These are phyloP conservation scores for Discostella pseudostelligera DNA, from an alignment of 108 stramenopile species.

Conservation along the genomic window DNA sequence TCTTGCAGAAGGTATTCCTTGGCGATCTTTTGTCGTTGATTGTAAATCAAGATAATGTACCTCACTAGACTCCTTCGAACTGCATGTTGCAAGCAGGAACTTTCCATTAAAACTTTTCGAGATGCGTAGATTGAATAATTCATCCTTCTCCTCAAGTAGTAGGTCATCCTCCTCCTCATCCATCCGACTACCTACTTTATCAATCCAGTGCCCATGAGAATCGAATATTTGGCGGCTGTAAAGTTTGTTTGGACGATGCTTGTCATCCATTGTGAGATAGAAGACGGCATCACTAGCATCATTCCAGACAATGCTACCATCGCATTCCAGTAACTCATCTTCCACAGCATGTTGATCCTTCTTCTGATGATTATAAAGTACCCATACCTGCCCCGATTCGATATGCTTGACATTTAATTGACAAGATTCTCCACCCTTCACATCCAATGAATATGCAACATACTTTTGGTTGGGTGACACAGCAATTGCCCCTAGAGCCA, in stretches of 20 bases:
- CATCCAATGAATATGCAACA: conserved; percentile 91
- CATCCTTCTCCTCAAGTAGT: conserved; percentile 82
- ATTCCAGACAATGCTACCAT: conserved; percentile 80
- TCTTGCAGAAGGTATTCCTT: background rate
- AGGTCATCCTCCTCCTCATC: conserved; percentile 61
- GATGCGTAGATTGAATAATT: conserved; percentile 57
- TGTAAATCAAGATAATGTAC: conserved; percentile 62
- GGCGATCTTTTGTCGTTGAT: background rate
- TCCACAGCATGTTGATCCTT: conserved; percentile 10
- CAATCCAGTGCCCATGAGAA: conserved; percentile 21
- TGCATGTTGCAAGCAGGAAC: conserved; percentile 57
- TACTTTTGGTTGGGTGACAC: conserved; percentile 63
- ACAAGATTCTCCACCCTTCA: conserved; percentile 88
- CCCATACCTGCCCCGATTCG: conserved; percentile 57
- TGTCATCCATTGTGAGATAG: conserved; percentile 85
- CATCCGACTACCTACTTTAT: background rate
- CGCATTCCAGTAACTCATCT: conserved; percentile 37
- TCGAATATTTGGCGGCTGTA: conserved; percentile 46
- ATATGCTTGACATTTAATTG: conserved; percentile 72
- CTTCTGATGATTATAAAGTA: conserved; percentile 54
- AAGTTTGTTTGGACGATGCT: conserved; percentile 74
- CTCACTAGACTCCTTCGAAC: conserved; percentile 84
- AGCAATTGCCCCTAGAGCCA: conserved; percentile 66
- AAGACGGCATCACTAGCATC: conserved; percentile 70
- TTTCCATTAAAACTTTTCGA: conserved; percentile 59